Conservation (phyloP, 1,284 basidiomycete species). For the Naganishia albida region DNA sequence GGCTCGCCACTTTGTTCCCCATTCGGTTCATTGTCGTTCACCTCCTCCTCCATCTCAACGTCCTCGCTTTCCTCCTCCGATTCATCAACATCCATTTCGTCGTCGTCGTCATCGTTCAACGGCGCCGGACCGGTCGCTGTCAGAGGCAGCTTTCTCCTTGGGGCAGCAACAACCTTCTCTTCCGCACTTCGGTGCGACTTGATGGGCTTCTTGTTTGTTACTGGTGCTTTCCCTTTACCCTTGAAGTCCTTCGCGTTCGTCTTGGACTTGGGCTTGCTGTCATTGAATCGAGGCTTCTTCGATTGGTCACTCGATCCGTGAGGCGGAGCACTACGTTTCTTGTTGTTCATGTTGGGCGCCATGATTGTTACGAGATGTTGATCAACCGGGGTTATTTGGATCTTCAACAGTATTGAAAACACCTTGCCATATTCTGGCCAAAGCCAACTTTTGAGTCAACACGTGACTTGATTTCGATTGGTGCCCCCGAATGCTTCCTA, state of each 20-base stretch:
- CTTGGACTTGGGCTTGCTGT: conserved; percentile 10
- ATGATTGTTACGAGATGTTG: neutral
- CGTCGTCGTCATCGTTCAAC: conserved; percentile 35
- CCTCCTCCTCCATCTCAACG: conserved; percentile 35
- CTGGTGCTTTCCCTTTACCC: conserved; percentile 27
- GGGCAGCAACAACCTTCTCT: conserved; percentile 5
- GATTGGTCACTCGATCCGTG: neutral
- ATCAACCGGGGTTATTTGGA: neutral
- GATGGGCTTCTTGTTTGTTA: conserved; percentile 13
- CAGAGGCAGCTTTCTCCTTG: conserved; percentile 10
- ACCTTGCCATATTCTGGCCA: neutral
- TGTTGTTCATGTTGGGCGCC: conserved; percentile 20
- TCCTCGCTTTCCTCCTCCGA: conserved; percentile 39
- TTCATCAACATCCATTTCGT: conserved; percentile 37
- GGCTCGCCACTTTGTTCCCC: conserved; percentile 31
- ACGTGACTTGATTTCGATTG: conserved; percentile 10
- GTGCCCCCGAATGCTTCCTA: no score
- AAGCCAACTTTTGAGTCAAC: conserved; percentile 16
- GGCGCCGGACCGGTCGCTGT: conserved; percentile 4
- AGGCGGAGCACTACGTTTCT: conserved; percentile 17
- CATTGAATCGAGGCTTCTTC: conserved; percentile 16
- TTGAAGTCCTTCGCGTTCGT: conserved; percentile 18
- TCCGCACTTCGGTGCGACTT: conserved; percentile 8
- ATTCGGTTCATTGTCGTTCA: conserved; percentile 24
- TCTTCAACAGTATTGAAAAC: neutral